Evolutionary conservation across 2,329 filamentous ascomycete genomes (phyloP).

Genomic region (Thermochaetoides dissita): DNA sequence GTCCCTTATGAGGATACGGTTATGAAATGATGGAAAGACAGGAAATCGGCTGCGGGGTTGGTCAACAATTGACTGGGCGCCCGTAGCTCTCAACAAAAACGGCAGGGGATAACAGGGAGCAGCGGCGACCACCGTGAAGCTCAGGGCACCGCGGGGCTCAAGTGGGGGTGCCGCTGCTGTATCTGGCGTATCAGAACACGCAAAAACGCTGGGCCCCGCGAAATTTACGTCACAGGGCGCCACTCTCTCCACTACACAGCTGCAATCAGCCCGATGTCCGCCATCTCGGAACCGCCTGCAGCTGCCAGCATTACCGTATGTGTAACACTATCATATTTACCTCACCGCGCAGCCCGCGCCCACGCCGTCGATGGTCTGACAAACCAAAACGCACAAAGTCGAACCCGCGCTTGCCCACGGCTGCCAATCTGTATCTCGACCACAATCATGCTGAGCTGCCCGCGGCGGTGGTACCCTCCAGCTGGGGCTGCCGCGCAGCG

Average conservation of each 20-base stretch:
- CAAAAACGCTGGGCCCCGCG: background rate
- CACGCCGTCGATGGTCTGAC: too few species aligned
- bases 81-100: conserved; percentile 2
- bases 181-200: background rate
- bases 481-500: too few species aligned
- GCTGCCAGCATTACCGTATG: too few species aligned
- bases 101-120: background rate
- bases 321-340: too few species aligned
- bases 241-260: background rate
- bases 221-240: conserved; percentile 4
- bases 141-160: conserved; percentile 3
- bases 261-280: background rate
- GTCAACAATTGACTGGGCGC: background rate
- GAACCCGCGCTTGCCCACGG: too few species aligned
- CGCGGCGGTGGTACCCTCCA: too few species aligned
- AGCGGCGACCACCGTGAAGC: background rate
- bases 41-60: conserved; percentile 3
- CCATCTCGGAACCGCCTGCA: too few species aligned
- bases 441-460: too few species aligned
- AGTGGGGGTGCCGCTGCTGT: background rate
- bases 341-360: too few species aligned
- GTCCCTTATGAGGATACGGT: too few species aligned
- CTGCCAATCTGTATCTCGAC: too few species aligned
- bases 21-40: background rate
- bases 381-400: too few species aligned